Percentiles rank a stretch among this genome's conserved stretches.
phyloP scores from a whole-genome alignment of 768 basidiomycete genomes.

The Chalciporus pseudorubinellus region DNA sequence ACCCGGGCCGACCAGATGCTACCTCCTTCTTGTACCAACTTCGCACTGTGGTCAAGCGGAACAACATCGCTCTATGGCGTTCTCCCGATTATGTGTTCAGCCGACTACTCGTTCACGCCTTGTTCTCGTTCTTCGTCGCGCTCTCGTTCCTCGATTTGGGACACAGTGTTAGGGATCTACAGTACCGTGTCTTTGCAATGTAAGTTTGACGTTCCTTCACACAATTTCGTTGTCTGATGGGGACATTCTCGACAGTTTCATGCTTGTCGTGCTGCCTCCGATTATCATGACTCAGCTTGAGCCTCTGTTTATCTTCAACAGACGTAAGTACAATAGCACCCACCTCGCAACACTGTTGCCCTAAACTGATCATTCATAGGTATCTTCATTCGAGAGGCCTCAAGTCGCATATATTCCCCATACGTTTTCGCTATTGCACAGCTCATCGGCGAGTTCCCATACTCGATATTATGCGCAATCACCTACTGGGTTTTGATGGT shows the following conservation, averaged over 20 bases:
- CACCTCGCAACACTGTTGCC: slow-evolving; percentile 8
- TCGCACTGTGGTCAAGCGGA: slow-evolving; percentile 60
- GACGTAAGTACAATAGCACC: slow-evolving; percentile 41
- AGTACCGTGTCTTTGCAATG: slow-evolving; percentile 82
- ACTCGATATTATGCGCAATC: slow-evolving; percentile 63
- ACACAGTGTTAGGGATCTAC: slow-evolving; percentile 58
- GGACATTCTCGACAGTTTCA: slow-evolving; percentile 44
- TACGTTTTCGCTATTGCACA: slow-evolving; percentile 84
- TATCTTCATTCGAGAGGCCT: slow-evolving; percentile 56
- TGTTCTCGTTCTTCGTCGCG: slow-evolving; percentile 69
- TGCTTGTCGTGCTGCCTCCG: slow-evolving; percentile 65
- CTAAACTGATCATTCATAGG: slow-evolving; percentile 20
- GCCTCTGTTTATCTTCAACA: slow-evolving; percentile 76
- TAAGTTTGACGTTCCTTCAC: slow-evolving; percentile 31
- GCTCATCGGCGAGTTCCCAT: slow-evolving; percentile 78
- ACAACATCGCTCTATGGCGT: slow-evolving; percentile 73
- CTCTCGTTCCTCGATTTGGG: slow-evolving; percentile 79
- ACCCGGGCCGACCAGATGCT: slow-evolving; percentile 56
- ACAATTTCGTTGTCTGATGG: neutral
- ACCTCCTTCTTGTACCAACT: slow-evolving; percentile 77
- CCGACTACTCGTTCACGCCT: slow-evolving; percentile 71
- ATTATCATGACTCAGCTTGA: slow-evolving; percentile 70
- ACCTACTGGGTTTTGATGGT: slow-evolving; percentile 79
- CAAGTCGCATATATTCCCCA: slow-evolving; percentile 82
- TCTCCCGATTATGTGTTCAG: slow-evolving; percentile 85